These are phyloP conservation scores for Lagerstroemia speciosa DNA, from an alignment of 345 rosid genomes.

Conservation along the genomic window DNA sequence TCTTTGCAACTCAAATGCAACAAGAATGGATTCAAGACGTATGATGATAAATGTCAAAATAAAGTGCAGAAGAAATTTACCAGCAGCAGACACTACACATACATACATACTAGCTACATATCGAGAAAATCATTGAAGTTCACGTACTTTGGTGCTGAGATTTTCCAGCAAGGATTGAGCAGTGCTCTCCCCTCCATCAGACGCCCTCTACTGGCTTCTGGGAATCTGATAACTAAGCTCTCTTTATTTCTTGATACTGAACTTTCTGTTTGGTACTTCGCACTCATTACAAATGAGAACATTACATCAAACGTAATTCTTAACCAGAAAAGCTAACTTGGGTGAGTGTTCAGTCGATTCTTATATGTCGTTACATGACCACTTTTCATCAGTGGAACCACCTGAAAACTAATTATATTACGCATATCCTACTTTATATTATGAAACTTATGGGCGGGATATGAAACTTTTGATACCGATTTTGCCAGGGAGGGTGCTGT, in stretches of 20 bases:
- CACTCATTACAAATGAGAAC: not conserved
- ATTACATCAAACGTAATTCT: not conserved
- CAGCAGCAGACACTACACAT: not conserved
- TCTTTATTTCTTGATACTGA: not conserved
- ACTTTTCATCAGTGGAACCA: too few species aligned
- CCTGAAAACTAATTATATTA: too few species aligned
- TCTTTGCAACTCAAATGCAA: too few species aligned
- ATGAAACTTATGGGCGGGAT: too few species aligned
- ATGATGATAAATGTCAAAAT: not conserved
- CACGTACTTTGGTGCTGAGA: constrained; percentile 9
- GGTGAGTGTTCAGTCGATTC: too few species aligned
- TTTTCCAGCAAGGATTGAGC: constrained; percentile 27
- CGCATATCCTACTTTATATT: too few species aligned
- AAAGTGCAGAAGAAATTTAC: not conserved
- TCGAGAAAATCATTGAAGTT: constrained; percentile 3
- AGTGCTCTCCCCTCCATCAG: not conserved
- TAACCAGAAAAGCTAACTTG: too few species aligned
- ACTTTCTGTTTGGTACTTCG: constrained; percentile 2
- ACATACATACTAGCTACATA: not conserved
- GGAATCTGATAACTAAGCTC: not conserved
- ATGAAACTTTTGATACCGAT: too few species aligned
- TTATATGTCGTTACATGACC: too few species aligned
- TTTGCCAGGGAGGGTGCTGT: too few species aligned
- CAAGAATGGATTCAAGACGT: not conserved
- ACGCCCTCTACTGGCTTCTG: not conserved